phyloP scores from a whole-genome alignment of 1,284 basidiomycete genomes.

The Papiliotrema terrestris region DNA sequence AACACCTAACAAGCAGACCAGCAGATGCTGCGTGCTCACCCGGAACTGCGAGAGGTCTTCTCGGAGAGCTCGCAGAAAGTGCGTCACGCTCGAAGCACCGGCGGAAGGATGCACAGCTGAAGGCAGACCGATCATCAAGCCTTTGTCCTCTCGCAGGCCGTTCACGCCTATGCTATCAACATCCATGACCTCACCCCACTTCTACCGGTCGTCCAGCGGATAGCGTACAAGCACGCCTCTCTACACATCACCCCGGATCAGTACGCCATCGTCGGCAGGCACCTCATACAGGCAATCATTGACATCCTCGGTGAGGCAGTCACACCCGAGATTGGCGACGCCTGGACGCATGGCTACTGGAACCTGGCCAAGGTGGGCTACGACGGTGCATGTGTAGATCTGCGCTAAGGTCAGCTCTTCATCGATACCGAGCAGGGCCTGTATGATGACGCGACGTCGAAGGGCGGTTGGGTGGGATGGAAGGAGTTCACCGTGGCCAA shows the following conservation, averaged over 20 bases:
- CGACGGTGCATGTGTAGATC: background rate
- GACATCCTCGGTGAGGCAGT: conserved; percentile 37
- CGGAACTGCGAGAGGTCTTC: conserved; percentile 33
- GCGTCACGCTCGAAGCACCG: background rate
- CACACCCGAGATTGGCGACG: conserved; percentile 30
- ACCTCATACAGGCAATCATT: conserved; percentile 31
- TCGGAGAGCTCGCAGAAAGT: conserved; percentile 25
- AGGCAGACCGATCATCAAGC: conserved; percentile 26
- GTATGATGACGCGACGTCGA: conserved; percentile 17
- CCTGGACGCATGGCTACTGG: conserved; percentile 35
- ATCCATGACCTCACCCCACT: conserved; percentile 38
- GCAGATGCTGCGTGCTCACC: conserved; percentile 32
- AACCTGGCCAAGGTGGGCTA: conserved; percentile 20
- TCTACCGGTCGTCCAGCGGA: conserved; percentile 31
- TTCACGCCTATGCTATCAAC: conserved; percentile 39
- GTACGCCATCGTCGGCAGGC: conserved; percentile 34
- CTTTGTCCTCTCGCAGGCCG: conserved; percentile 30
- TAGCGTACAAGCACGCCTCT: conserved; percentile 38
- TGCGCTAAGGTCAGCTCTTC: conserved; percentile 20
- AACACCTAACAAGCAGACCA: conserved; percentile 15
- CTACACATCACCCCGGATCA: conserved; percentile 36
- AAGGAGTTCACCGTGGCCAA: conserved; percentile 27
- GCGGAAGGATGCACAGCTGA: background rate
- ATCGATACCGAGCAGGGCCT: conserved; percentile 35
- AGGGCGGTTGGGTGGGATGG: conserved; percentile 31